A percentile compares a stretch with the other conserved stretches of the same genome.
These are phyloP conservation scores for Priceomyces medius DNA, from an alignment of 805 yeast species.

Conservation along the genomic window DNA sequence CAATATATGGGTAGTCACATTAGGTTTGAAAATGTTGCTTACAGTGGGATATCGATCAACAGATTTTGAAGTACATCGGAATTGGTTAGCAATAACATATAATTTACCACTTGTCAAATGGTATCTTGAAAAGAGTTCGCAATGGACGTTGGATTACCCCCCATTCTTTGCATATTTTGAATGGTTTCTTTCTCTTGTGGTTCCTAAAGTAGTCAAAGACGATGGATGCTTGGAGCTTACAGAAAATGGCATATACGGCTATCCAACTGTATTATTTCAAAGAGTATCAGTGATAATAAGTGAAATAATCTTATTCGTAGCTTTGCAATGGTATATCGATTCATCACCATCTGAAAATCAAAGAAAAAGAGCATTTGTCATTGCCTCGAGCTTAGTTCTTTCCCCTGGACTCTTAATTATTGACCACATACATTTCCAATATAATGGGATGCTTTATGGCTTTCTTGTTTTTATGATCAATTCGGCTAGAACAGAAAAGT, in stretches of 20 bases:
- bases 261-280: slow-evolving; percentile 82
- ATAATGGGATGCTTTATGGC: slow-evolving; percentile 92
- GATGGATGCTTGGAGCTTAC: slow-evolving; percentile 82
- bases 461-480: slow-evolving; percentile 71
- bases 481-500: slow-evolving; percentile 58
- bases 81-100: slow-evolving; percentile 92
- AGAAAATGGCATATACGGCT: slow-evolving; percentile 63
- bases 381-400: slow-evolving; percentile 76
- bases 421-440: slow-evolving; percentile 96
- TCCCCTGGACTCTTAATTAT: slow-evolving; percentile 89
- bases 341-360: slow-evolving; percentile 35
- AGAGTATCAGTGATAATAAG: slow-evolving; percentile 74
- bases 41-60: slow-evolving; percentile 81
- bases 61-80: slow-evolving; percentile 95
- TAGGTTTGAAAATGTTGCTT: slow-evolving; percentile 34
- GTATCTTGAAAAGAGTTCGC: slow-evolving; percentile 76
- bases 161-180: slow-evolving; percentile 98
- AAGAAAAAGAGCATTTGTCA: slow-evolving; percentile 60
- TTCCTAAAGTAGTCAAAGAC: slow-evolving; percentile 56
- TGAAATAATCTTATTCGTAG: slow-evolving; percentile 67
- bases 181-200: slow-evolving; percentile 70
- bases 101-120: slow-evolving; percentile 72
- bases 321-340: slow-evolving; percentile 70
- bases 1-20: slow-evolving; percentile 37
- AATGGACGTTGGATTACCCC: slow-evolving; percentile 97